Evolutionary conservation across 1,139 yeast species (phyloP).

Genomic region (Kluyveromyces marxianus): DNA sequence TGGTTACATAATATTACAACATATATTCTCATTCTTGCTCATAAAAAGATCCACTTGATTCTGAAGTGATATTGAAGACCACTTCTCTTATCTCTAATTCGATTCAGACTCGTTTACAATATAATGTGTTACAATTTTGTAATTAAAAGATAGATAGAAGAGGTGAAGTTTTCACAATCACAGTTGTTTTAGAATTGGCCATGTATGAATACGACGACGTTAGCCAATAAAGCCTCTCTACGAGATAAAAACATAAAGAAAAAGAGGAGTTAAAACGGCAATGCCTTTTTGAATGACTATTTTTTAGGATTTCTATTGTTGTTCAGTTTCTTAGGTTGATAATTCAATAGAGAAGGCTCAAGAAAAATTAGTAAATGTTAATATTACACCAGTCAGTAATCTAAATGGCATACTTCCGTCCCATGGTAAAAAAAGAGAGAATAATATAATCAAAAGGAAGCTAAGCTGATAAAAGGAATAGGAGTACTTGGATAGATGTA

Average conservation of each 20-base stretch:
- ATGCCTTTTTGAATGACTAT: too few species aligned
- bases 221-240: too few species aligned
- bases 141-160: conserved; percentile 1
- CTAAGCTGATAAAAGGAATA: neutral
- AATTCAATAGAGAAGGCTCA: neutral
- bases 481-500: neutral
- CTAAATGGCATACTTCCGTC: neutral
- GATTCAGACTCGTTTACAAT: neutral
- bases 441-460: neutral
- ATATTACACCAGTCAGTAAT: conserved; percentile 4
- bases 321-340: neutral
- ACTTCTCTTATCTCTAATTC: too few species aligned
- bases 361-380: neutral
- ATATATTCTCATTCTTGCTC: too few species aligned
- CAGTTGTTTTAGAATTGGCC: neutral
- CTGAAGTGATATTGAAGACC: too few species aligned
- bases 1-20: too few species aligned
- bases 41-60: too few species aligned
- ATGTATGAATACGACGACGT: too few species aligned
- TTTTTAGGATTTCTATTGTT: neutral
- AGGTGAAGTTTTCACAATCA: neutral
- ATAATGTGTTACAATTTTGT: neutral
- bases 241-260: too few species aligned
- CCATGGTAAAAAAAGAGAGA: neutral
- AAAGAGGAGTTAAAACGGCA: too few species aligned